A percentile compares a stretch with the other conserved stretches of the same genome.
These are phyloP conservation scores for Gnomoniopsis smithogilvyi DNA, from an alignment of 2,329 filamentous ascomycete genomes.

Conservation along the genomic window DNA sequence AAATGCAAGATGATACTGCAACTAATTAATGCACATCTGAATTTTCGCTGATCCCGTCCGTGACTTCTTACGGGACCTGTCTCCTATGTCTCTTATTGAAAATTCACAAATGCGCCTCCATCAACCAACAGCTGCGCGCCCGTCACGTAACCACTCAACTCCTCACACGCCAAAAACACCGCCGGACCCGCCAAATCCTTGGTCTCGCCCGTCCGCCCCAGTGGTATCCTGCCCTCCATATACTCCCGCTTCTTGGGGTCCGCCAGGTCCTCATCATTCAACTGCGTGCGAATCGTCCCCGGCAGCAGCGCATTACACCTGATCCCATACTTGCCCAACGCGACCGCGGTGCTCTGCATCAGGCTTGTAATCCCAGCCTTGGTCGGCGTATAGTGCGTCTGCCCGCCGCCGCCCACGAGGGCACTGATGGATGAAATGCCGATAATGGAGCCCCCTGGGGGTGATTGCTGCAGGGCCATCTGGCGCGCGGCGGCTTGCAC, in stretches of 20 bases:
- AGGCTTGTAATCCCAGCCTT: slow-evolving; percentile 79
- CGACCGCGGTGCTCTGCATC: slow-evolving; percentile 80
- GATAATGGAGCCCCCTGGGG: slow-evolving; percentile 75
- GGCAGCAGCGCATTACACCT: slow-evolving; percentile 82
- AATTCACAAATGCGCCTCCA: slow-evolving; percentile 50
- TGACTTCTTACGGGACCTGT: neutral
- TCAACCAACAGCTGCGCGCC: slow-evolving; percentile 83
- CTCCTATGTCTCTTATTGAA: neutral
- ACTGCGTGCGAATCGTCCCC: slow-evolving; percentile 77
- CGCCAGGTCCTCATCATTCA: slow-evolving; percentile 80
- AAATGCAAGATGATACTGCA: too few relatives aligned
- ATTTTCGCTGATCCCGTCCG: neutral
- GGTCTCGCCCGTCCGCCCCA: slow-evolving; percentile 70
- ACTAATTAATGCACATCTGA: too few relatives aligned
- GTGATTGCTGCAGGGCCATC: slow-evolving; percentile 63
- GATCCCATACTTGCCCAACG: slow-evolving; percentile 71
- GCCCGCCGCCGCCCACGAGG: slow-evolving; percentile 72
- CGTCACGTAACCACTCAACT: slow-evolving; percentile 76
- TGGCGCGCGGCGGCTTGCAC: slow-evolving; percentile 81
- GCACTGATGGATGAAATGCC: slow-evolving; percentile 71
- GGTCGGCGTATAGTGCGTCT: slow-evolving; percentile 85
- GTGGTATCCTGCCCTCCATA: slow-evolving; percentile 78
- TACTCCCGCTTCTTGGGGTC: slow-evolving; percentile 69
- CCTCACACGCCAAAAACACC: slow-evolving; percentile 77
- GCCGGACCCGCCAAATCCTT: slow-evolving; percentile 79